Conservation (phyloP, 768 basidiomycete genomes). For the Lactarius tabidus region DNA sequence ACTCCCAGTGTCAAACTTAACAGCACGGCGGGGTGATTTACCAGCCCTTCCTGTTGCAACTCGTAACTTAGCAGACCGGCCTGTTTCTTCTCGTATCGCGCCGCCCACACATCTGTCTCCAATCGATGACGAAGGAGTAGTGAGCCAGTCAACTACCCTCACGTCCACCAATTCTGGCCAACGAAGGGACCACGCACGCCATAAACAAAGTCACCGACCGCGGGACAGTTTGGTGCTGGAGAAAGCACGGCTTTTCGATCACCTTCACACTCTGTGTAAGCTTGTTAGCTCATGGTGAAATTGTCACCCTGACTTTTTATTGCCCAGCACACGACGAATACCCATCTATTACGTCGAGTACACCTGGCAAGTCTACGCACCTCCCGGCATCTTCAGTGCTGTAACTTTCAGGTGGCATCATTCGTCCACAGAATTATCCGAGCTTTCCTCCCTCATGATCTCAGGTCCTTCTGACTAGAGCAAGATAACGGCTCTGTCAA, state of each 20-base stretch:
- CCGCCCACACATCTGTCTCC: neutral
- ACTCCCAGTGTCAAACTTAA: slow-evolving; percentile 6
- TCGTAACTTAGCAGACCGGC: neutral
- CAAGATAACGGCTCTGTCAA: neutral
- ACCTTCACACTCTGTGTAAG: slow-evolving; percentile 32
- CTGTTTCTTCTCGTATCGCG: neutral
- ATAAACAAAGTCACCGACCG: slow-evolving; percentile 8
- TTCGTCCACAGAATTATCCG: slow-evolving; percentile 29
- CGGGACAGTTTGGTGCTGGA: slow-evolving; percentile 29
- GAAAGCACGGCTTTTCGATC: slow-evolving; percentile 19
- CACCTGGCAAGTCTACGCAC: slow-evolving; percentile 21
- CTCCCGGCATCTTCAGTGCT: slow-evolving; percentile 36
- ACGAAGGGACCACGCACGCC: slow-evolving; percentile 7
- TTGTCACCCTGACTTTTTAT: slow-evolving; percentile 23
- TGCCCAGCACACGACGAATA: slow-evolving; percentile 19
- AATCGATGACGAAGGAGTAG: neutral
- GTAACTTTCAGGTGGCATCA: slow-evolving; percentile 26
- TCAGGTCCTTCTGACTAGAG: neutral
- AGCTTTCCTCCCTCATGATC: slow-evolving; percentile 31
- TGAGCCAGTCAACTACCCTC: slow-evolving; percentile 1
- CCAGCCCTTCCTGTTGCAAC: neutral
- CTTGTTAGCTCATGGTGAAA: slow-evolving; percentile 32
- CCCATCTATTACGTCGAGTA: slow-evolving; percentile 12
- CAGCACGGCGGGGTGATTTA: neutral
- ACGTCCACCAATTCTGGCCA: neutral